A percentile compares a stretch with the other conserved stretches of the same genome.
phyloP scores from a whole-genome alignment of 371 early-diverging fungal species.

The Blastocladiella emersonii region DNA sequence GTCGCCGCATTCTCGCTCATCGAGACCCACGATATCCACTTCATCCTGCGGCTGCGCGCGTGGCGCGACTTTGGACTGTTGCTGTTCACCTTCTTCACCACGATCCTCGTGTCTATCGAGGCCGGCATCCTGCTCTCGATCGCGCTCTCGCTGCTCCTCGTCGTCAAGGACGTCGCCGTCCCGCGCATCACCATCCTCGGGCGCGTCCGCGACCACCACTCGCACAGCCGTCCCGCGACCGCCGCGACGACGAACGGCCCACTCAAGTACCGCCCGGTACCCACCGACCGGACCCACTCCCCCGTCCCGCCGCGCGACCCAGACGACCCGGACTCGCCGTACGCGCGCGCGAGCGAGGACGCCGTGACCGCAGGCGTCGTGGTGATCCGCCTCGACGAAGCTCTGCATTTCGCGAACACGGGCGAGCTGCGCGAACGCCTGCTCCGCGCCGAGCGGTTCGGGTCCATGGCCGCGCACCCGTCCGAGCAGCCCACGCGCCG shows the following conservation, averaged over 20 bases:
- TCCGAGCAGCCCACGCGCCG: constrained; percentile 50
- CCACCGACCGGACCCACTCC: no score
- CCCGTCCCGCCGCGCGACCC: no score
- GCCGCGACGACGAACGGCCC: no score
- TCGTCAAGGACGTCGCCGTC: constrained; percentile 76
- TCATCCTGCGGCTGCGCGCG: constrained; percentile 66
- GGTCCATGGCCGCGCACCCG: constrained; percentile 82
- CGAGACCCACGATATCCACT: constrained; percentile 63
- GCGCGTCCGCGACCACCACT: background rate
- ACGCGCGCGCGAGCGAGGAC: background rate
- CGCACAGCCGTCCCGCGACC: background rate
- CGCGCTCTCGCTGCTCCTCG: constrained; percentile 65
- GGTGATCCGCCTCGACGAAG: constrained; percentile 77
- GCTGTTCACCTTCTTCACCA: constrained; percentile 18
- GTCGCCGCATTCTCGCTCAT: constrained; percentile 72
- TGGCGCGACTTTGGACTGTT: constrained; percentile 46
- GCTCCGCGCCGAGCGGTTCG: constrained; percentile 76
- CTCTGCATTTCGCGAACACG: constrained; percentile 85
- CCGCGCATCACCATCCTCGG: constrained; percentile 58
- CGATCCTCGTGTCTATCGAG: constrained; percentile 73
- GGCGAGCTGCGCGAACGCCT: constrained; percentile 86
- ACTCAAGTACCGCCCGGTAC: no score
- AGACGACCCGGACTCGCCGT: no score
- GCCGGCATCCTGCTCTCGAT: constrained; percentile 80
- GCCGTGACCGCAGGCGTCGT: constrained; percentile 13